Base-by-base conservation (phyloP, 2,329 filamentous ascomycete species). In the Aspergillus neotritici region DNA sequence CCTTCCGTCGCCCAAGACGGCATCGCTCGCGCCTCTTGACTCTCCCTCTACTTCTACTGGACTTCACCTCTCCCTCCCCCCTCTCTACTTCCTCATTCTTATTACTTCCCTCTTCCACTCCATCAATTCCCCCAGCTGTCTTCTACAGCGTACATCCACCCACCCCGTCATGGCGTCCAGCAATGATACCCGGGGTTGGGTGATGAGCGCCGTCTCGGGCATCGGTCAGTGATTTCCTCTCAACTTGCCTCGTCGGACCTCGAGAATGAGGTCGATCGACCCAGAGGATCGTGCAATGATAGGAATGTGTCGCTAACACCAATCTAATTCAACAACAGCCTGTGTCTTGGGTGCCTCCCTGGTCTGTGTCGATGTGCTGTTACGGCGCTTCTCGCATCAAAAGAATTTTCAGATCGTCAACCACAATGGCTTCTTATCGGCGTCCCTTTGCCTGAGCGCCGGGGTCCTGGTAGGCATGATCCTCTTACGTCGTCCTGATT, bases 151-250 rank as follows among this genome's bases (percentile, higher is more conserved):
- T 25, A 25, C 30, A 12, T 40, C 44, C 47, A 39, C 42, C 44
- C 40, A 37, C 37, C 49, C 37, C 38, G 35, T 43, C 44, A 71
- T 77, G 74, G 65, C 58, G 43, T 60, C 85, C 52, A 77, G 82
- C 63, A 93, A 91, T 71, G 91, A 97, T 71, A 84, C 84, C 50
- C 81, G 89, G 51, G 91, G 93, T 58, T 97, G 91, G 91, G 84
- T 97, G 56, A 87, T 97, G 86, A 76, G 80, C 50, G 83, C 77
- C 59, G 75, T 89, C 52, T 87, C 90, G 66, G 94, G 89, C 61
- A 82, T 89, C 61, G 80, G 81, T 84, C 66, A 51, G 64, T 60
- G 21, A 25, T 12, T 32, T 15, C 30, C 34, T 53, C 42, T 25
- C 7, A 15, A 10, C 13, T 32, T 29, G 11, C 44, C 11, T 30